Evolutionary conservation across 2,329 filamentous ascomycete genomes (phyloP).

Genomic region (Phaeosphaeria sp.): DNA sequence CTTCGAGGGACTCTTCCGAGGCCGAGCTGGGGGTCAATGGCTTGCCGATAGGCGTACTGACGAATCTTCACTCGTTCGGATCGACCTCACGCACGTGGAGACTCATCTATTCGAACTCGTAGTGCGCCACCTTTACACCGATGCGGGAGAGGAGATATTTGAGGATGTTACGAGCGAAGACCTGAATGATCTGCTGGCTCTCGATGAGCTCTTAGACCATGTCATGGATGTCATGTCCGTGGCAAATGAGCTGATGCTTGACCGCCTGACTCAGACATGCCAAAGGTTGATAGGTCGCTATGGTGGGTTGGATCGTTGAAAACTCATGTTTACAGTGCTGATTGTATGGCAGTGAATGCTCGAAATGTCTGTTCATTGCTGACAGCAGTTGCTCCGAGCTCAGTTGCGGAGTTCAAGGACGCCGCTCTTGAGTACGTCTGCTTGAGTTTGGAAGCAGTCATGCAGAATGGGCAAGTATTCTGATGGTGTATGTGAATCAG

Average conservation of each 20-base stretch:
- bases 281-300: conserved; percentile 84
- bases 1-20: conserved; percentile 88
- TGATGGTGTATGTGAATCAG: neutral
- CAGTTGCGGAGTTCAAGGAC: conserved; percentile 84
- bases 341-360: conserved; percentile 36
- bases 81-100: conserved; percentile 85
- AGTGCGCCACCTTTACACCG: conserved; percentile 81
- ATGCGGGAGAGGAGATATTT: conserved; percentile 81
- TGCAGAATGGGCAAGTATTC: conserved; percentile 75
- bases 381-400: conserved; percentile 84
- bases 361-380: conserved; percentile 86
- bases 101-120: conserved; percentile 78
- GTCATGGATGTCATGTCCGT: conserved; percentile 88
- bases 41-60: conserved; percentile 70
- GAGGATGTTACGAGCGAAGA: conserved; percentile 73
- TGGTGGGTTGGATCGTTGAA: conserved; percentile 53
- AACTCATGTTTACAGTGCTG: conserved; percentile 20
- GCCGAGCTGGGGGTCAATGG: conserved; percentile 87
- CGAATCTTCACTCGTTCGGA: conserved; percentile 62
- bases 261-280: conserved; percentile 87
- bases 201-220: conserved; percentile 88
- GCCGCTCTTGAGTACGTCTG: conserved; percentile 90
- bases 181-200: conserved; percentile 48
- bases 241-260: conserved; percentile 94
- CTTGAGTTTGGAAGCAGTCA: conserved; percentile 86